A percentile compares a stretch with the other conserved stretches of the same genome.
Evolutionary conservation across 495 filamentous ascomycete species (phyloP).

Genomic region (Amniculicola lignicola): DNA sequence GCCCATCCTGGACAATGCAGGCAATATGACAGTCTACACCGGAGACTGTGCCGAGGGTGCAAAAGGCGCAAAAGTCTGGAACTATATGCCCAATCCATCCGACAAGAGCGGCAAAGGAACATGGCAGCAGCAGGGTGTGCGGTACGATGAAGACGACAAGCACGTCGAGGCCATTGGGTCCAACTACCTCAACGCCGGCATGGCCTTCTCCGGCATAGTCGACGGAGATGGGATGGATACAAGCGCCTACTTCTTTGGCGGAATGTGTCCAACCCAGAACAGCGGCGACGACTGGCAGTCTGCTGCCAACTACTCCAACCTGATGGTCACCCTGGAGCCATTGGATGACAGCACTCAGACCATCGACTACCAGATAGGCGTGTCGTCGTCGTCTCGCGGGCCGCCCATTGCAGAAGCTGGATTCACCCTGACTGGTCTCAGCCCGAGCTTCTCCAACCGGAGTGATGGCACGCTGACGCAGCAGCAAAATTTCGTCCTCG

Average conservation of each 20-base stretch:
- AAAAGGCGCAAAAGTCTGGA: slow-evolving; percentile 53
- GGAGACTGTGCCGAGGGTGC: slow-evolving; percentile 60
- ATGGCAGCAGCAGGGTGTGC: slow-evolving; percentile 48
- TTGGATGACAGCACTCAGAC: slow-evolving; percentile 33
- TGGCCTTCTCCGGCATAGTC: slow-evolving; percentile 62
- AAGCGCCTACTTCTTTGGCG: slow-evolving; percentile 74
- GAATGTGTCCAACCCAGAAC: slow-evolving; percentile 71
- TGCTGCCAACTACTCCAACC: slow-evolving; percentile 70
- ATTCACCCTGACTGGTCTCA: slow-evolving; percentile 72
- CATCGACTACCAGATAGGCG: slow-evolving; percentile 42
- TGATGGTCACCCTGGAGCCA: slow-evolving; percentile 61
- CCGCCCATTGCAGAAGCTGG: slow-evolving; percentile 80
- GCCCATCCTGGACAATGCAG: slow-evolving; percentile 61
- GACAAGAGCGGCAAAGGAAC: slow-evolving; percentile 52
- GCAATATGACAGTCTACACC: slow-evolving; percentile 64
- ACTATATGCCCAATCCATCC: slow-evolving; percentile 46
- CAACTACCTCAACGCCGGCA: slow-evolving; percentile 63
- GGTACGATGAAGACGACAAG: slow-evolving; percentile 35
- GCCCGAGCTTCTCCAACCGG: slow-evolving; percentile 58
- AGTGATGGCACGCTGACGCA: slow-evolving; percentile 53
- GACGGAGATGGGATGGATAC: slow-evolving; percentile 51
- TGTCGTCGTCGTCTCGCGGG: slow-evolving; percentile 49
- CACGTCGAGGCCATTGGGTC: slow-evolving; percentile 48
- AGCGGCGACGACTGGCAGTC: slow-evolving; percentile 54
- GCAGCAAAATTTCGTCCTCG: slow-evolving; percentile 71